Base-by-base conservation (phyloP, 345 rosid genomes). In the Camelina sativa region DNA sequence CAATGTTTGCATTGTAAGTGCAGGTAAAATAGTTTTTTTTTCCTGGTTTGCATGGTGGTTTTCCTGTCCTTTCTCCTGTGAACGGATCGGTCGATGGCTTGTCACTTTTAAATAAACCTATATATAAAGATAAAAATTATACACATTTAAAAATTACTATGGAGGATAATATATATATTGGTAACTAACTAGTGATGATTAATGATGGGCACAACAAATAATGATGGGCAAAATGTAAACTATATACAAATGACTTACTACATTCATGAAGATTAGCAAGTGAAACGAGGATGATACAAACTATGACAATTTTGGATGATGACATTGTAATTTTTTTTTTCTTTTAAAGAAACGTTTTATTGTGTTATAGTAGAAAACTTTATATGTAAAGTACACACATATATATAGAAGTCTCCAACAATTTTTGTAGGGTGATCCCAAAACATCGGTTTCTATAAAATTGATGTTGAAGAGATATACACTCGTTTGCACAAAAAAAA, bases 251-350 rank as follows among this genome's bases (percentile, higher is more conserved):
- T 22, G 17, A 56, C 43, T 7, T 28, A 57, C 73, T 34, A 35
- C 38, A 56, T 56, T 56, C 64, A 43, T 69, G 53, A 19, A 56
- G 8, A 56, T 16, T 43, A 43, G 19, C 30, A 3, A 43, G 54
- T 0, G 40, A 41, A 69, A 69, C 19, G 5, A 69, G 41, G 10
- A 69, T 23, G 40, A 55, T 56, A 20, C 54, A 55, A 43, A 69
- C 16, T 6, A 43, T 16, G 7, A 28, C 19, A 41, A 55, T 6
- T 55, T 69, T 69, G 3, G 3, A 41, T 16, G 41, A 7, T 0
- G 63, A 68, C 41, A 69, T 69, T 55, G 53, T 41, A 40, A 10
- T 32, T 32, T 32, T 53, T 38, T 25, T 7, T 28, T 11, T 40
- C 4, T 7, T 40, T 10, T 0, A 16, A 68, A 41, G 1, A 68